Percentiles rank a stretch among this genome's conserved stretches.
These are phyloP conservation scores for Fallopia convolvulus DNA, from an alignment of 148 eudicot species.

Conservation along the genomic window DNA sequence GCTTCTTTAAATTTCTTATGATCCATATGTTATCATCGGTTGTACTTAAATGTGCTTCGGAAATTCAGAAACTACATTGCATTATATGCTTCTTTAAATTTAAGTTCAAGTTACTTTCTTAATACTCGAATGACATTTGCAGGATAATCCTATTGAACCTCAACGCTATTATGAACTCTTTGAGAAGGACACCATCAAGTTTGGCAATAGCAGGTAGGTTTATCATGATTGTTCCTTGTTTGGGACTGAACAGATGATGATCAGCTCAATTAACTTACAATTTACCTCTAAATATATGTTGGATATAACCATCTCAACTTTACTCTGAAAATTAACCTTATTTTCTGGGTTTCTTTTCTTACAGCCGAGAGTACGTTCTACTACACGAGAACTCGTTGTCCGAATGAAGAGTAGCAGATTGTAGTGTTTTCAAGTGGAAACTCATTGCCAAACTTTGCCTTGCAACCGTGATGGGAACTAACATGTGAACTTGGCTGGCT, in stretches of 20 bases:
- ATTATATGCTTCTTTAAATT: no score
- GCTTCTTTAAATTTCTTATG: background rate
- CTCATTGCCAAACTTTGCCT: background rate
- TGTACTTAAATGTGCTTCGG: no score
- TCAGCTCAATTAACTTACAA: background rate
- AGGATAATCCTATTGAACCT: constrained; percentile 77
- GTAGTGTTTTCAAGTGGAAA: background rate
- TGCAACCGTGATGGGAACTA: background rate
- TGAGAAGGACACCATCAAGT: constrained; percentile 79
- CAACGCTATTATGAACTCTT: constrained; percentile 84
- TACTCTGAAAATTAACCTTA: background rate
- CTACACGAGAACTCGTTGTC: constrained; percentile 71
- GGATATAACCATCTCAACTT: no score
- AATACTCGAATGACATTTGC: constrained; percentile 20
- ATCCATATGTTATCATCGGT: background rate
- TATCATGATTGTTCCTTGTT: background rate
- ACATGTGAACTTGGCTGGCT: background rate
- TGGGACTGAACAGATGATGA: background rate
- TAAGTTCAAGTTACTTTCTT: no score
- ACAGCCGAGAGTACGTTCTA: constrained; percentile 92
- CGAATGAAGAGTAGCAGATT: background rate
- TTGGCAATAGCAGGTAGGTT: constrained; percentile 87
- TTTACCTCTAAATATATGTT: background rate
- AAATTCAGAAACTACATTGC: no score
- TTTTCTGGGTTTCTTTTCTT: constrained; percentile 18